Evolutionary conservation across 495 filamentous ascomycete genomes (phyloP).

Genomic region (Lophium mytilinum): DNA sequence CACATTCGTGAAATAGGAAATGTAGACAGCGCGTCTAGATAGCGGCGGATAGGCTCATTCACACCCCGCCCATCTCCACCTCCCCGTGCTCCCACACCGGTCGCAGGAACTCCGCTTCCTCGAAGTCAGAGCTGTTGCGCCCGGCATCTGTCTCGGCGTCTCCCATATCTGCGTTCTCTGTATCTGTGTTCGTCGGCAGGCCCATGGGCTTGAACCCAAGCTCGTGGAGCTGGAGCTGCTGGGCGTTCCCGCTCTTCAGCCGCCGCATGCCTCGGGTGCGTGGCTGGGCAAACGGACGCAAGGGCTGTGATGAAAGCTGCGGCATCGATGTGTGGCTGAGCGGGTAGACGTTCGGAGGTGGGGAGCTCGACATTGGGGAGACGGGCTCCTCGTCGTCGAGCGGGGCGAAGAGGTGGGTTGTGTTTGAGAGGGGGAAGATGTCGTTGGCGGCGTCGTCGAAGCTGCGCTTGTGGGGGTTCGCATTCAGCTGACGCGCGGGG

Average conservation of each 20-base stretch:
- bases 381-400: conserved; percentile 19
- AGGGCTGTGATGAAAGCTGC: background rate
- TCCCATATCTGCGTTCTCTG: conserved; percentile 22
- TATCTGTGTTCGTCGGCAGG: conserved; percentile 22
- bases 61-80: conserved; percentile 21
- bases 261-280: conserved; percentile 7
- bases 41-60: background rate
- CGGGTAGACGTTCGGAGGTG: background rate
- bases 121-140: conserved; percentile 27
- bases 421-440: background rate
- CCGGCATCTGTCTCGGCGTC: conserved; percentile 1
- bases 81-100: conserved; percentile 24
- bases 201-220: conserved; percentile 19
- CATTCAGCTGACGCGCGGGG: conserved; percentile 8
- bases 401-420: conserved; percentile 11
- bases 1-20: too few species aligned
- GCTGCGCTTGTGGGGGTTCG: conserved; percentile 14
- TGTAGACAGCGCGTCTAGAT: too few species aligned
- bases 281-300: conserved; percentile 21
- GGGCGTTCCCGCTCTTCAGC: conserved; percentile 8
- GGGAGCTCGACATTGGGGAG: conserved; percentile 15
- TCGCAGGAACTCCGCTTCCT: conserved; percentile 31
- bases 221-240: background rate
- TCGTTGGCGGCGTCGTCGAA: conserved; percentile 16
- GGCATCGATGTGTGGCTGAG: conserved; percentile 3